Percentiles rank a stretch among this genome's conserved stretches.
Conservation (phyloP, 2,329 filamentous ascomycete genomes). For the Akanthomyces uredinophilus region DNA sequence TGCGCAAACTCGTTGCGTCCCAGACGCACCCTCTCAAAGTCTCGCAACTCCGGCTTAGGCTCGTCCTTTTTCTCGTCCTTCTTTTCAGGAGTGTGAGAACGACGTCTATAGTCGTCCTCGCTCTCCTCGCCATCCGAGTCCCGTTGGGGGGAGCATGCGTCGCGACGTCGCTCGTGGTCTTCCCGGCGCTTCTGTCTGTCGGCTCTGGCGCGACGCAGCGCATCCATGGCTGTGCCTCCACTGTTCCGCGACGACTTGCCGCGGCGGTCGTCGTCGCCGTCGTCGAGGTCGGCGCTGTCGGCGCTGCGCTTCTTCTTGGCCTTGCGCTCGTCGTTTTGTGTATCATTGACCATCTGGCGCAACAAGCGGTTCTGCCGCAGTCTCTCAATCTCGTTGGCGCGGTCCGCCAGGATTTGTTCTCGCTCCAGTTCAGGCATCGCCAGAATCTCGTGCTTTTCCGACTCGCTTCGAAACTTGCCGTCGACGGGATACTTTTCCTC, state of each 20-base stretch:
- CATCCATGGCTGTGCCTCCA: slow-evolving; percentile 63
- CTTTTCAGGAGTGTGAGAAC: slow-evolving; percentile 52
- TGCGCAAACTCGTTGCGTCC: slow-evolving; percentile 82
- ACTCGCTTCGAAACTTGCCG: slow-evolving; percentile 70
- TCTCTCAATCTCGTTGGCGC: slow-evolving; percentile 74
- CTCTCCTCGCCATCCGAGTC: slow-evolving; percentile 60
- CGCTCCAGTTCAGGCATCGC: slow-evolving; percentile 84
- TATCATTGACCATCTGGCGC: slow-evolving; percentile 66
- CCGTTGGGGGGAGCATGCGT: slow-evolving; percentile 37
- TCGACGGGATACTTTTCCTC: slow-evolving; percentile 78
- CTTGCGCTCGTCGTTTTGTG: slow-evolving; percentile 56
- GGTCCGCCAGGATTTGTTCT: slow-evolving; percentile 84
- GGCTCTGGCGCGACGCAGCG: slow-evolving; percentile 54
- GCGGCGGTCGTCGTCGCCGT: slow-evolving; percentile 39
- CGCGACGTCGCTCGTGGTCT: slow-evolving; percentile 57
- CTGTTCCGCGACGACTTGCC: slow-evolving; percentile 71
- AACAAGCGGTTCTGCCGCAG: slow-evolving; percentile 78
- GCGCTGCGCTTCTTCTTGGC: slow-evolving; percentile 70
- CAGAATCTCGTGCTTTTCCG: slow-evolving; percentile 75
- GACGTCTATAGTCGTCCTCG: slow-evolving; percentile 65
- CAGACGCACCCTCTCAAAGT: slow-evolving; percentile 78
- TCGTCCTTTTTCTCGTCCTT: slow-evolving; percentile 55
- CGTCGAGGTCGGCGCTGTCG: slow-evolving; percentile 71
- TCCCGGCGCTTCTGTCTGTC: slow-evolving; percentile 50
- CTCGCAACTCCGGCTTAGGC: slow-evolving; percentile 66